These are phyloP conservation scores for Poa pratensis DNA, from an alignment of 176 grass and related monocot species.

Conservation along the genomic window DNA sequence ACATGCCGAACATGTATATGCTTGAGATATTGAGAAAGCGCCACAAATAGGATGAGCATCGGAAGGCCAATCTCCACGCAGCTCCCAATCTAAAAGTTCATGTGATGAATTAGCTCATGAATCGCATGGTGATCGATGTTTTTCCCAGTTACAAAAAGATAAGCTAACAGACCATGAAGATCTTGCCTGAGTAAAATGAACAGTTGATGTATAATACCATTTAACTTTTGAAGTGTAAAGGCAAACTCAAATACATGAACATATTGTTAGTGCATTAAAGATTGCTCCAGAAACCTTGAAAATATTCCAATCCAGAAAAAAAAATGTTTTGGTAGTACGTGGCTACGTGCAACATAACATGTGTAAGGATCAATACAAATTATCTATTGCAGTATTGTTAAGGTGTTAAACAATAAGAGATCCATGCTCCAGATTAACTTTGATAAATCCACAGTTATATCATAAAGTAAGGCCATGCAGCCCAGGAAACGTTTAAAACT, in stretches of 20 bases:
- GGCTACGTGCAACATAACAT: background rate
- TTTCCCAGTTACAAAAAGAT: background rate
- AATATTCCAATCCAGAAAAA: background rate
- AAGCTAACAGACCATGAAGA: background rate
- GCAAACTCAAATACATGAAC: background rate
- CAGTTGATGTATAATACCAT: background rate
- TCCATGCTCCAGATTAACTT: background rate
- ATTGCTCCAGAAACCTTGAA: background rate
- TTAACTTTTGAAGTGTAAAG: background rate
- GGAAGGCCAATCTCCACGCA: constrained; percentile 95
- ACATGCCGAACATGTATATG: constrained; percentile 60
- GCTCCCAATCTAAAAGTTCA: constrained; percentile 66
- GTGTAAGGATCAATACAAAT: background rate
- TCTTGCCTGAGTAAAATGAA: background rate
- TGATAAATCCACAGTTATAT: background rate
- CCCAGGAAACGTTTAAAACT: background rate
- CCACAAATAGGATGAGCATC: constrained; percentile 90
- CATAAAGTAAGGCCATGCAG: background rate
- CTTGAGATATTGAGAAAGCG: constrained; percentile 85
- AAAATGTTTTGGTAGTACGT: background rate
- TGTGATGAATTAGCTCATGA: constrained; percentile 36
- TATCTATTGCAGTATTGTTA: background rate
- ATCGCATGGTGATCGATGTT: constrained; percentile 19
- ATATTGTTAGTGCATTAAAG: background rate
- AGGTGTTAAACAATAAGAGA: background rate